Base-by-base conservation (phyloP, 2,329 filamentous ascomycete genomes). In the Hypoxylon sp. region DNA sequence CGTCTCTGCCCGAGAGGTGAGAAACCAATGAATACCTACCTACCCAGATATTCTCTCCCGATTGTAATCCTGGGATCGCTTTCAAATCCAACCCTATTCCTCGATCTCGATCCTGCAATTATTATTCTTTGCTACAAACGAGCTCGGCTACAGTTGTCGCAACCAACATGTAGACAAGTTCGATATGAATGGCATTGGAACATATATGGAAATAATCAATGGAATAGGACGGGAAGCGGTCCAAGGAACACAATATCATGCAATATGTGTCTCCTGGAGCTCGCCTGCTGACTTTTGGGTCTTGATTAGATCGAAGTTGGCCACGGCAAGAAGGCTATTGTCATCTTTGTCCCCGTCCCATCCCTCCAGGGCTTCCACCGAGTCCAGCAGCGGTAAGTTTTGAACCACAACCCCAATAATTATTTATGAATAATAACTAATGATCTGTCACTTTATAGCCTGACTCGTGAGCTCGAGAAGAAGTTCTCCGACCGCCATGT, bases 401-500 rank as follows among this genome's bases (percentile, higher is more conserved):
- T 26, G 13, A 4, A 16, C 47, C 13, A 38, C 30, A 27, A 5
- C 6, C 3, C 9, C 13, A 12, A 11, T 12, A 13, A 26, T 55
- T 37, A 31, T 3, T 6, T 2, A 19, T 19, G 27, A 43, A 15
- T 15, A 31, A 11, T 55, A n/a, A 48, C 63, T 72, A 56, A 69
- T 54, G 2, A n/a, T 15, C 9, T 13, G n/a, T n/a, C 3, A 3
- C 51, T 5, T 7, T 36, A 30, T 60, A 97, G 93, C 76, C 88
- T 99, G 75, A 99, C 94, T 79, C 94, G 94, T 81, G 94, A 99
- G 86, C 92, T 99, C 75, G 94, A 99, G 89, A 99, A 99, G 91
- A 99, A 99, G 85, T 99, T 99, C 91, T 97, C 94, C 65, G 94
- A 99, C 86, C 94, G 94, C 80, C 94, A 99, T 80, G 94, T 99